Percentiles rank a stretch among this genome's conserved stretches.
phyloP scores from a whole-genome alignment of 495 filamentous ascomycete species.

The Chaetomium cochliodes region DNA sequence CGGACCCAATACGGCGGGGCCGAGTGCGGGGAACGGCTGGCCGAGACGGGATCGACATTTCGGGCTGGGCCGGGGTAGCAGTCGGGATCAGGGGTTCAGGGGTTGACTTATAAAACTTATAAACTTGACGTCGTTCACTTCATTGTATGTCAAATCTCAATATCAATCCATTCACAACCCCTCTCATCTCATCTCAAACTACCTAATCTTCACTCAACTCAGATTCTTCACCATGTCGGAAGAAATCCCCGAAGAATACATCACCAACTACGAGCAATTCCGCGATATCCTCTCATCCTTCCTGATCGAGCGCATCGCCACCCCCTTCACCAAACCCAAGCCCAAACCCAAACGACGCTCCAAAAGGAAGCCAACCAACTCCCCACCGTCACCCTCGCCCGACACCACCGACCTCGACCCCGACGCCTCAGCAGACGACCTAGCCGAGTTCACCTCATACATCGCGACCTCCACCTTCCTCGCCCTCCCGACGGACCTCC shows the following conservation, averaged over 20 bases:
- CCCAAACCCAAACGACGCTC: slow-evolving; percentile 41
- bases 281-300: slow-evolving; percentile 59
- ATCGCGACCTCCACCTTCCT: slow-evolving; percentile 67
- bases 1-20: slow-evolving; percentile 14
- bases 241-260: slow-evolving; percentile 29
- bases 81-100: neutral
- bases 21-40: neutral
- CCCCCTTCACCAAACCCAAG: slow-evolving; percentile 43
- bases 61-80: neutral
- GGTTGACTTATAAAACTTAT: too few relatives aligned
- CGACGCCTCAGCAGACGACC: slow-evolving; percentile 58
- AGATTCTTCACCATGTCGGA: slow-evolving; percentile 19
- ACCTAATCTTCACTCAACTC: neutral
- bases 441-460: slow-evolving; percentile 75
- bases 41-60: slow-evolving; percentile 6
- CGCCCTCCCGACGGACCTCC: slow-evolving; percentile 58
- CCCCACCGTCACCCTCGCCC: neutral
- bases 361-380: slow-evolving; percentile 35
- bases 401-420: slow-evolving; percentile 23
- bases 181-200: neutral
- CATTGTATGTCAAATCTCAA: neutral
- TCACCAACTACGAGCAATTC: slow-evolving; percentile 65
- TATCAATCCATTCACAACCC: neutral
- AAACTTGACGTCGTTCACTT: neutral
- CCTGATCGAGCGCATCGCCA: slow-evolving; percentile 52